phyloP scores from a whole-genome alignment of 2,329 filamentous ascomycete species.

The Colletotrichum coccodes region DNA sequence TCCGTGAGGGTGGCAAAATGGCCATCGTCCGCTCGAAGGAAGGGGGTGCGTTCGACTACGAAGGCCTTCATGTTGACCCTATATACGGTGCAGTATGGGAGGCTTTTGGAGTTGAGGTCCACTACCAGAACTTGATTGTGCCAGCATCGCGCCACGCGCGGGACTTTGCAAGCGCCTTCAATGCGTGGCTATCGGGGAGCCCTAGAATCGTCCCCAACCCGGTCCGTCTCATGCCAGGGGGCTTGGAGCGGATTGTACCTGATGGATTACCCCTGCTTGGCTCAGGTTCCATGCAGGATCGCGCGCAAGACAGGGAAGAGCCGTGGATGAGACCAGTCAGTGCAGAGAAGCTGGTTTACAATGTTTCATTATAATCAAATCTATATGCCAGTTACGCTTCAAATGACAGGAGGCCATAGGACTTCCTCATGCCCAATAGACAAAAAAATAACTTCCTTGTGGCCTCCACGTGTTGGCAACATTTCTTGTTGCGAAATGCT shows the following conservation, averaged over 20 bases:
- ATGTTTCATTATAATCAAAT: too few relatives aligned
- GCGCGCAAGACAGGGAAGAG: constrained; percentile 36
- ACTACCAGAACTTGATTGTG: constrained; percentile 44
- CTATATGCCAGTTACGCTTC: too few relatives aligned
- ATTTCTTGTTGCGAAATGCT: too few relatives aligned
- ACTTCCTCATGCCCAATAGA: too few relatives aligned
- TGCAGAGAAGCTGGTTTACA: constrained; percentile 51
- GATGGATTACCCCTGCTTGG: constrained; percentile 43
- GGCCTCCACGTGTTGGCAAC: too few relatives aligned
- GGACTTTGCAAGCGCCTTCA: constrained; percentile 47
- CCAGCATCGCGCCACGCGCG: constrained; percentile 37
- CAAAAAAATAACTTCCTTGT: too few relatives aligned
- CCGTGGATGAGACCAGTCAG: constrained; percentile 49
- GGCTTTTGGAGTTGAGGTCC: constrained; percentile 49
- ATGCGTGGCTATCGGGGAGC: constrained; percentile 42
- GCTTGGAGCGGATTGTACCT: constrained; percentile 37
- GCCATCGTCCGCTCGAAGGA: constrained; percentile 38
- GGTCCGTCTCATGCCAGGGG: constrained; percentile 43
- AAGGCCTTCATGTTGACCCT: constrained; percentile 41
- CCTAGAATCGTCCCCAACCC: constrained; percentile 39
- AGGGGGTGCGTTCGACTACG: constrained; percentile 38
- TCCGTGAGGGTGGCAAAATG: constrained; percentile 39
- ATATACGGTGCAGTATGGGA: constrained; percentile 55
- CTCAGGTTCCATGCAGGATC: constrained; percentile 35
- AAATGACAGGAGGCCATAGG: too few relatives aligned